Evolutionary conservation across 306 rosid species (phyloP), one percentile per base, ranked within the genome.

Genomic region (Cucurbita moschata): DNA sequence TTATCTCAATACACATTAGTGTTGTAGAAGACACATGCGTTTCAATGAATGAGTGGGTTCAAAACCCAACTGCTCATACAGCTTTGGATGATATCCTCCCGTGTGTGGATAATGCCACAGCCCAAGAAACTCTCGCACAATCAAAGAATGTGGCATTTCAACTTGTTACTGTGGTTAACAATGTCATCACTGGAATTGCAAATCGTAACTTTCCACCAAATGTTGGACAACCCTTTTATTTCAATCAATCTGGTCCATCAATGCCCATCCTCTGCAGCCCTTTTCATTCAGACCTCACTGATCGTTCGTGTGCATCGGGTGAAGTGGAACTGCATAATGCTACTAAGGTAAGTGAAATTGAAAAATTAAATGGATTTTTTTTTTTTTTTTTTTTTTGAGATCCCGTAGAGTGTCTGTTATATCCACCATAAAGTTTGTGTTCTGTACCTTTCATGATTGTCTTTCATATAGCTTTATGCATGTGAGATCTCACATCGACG

Each of bases 1-100:
- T 35, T 71, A 42, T 30, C 58, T 74, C 15, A 13, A 44, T 42
- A 13, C 30, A 7, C 73, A 40, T 19, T 23, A 84, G 88, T 70
- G 86, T 51, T 14, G 80, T 76, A 60, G 86, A 71, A 50, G 90
- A 88, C 74, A 77, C 88, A 8, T 84, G 93, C 18, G 83, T 79
- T 8, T 85, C 90, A 23, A 84, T 84, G 83, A 81, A 81, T 23
- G 88, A 88, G 10, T 88, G 88, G 90, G 82, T 84, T 61, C 18
- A 81, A 39, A 69, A 82, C 46, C 90, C 93, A 3, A 54, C 55
- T 5, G 75, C 80, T 2, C 58, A 85, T 26, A 94, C 98, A 35
- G 87, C 97, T 39, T 61, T 94, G 64, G 98, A 94, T 76, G 91
- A 89, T 14, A 79, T 90, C 7, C 85, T 94, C 40, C 97, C 98